Percentiles rank a stretch among this genome's conserved stretches.
Conservation (phyloP, 2,329 filamentous ascomycete genomes). For the Rutstroemia sp. region DNA sequence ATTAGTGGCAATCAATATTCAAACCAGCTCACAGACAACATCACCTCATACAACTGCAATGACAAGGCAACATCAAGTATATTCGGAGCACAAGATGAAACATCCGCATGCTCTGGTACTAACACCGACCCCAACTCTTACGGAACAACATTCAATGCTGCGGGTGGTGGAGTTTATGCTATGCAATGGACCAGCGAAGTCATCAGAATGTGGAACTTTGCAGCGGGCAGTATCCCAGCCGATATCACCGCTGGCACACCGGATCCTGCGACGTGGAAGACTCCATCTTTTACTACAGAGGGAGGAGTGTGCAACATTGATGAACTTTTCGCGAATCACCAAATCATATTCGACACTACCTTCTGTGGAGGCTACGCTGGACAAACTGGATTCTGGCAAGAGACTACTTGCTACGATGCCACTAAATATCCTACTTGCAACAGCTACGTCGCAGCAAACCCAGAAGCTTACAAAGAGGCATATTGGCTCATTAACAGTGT, state of each 20-base stretch:
- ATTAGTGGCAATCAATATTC: conserved; percentile 24
- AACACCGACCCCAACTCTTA: conserved; percentile 38
- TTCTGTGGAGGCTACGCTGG: conserved; percentile 64
- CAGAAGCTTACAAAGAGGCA: conserved; percentile 17
- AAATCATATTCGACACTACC: conserved; percentile 64
- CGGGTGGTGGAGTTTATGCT: conserved; percentile 58
- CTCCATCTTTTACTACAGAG: conserved; percentile 58
- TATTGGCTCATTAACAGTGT: conserved; percentile 26
- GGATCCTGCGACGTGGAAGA: conserved; percentile 58
- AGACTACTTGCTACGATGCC: conserved; percentile 34
- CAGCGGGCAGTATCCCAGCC: conserved; percentile 51
- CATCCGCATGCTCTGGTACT: conserved; percentile 18
- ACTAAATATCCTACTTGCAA: conserved; percentile 28
- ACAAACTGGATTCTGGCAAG: conserved; percentile 45
- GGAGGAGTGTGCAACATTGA: conserved; percentile 56
- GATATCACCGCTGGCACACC: conserved; percentile 53
- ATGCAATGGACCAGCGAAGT: conserved; percentile 60
- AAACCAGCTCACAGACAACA: neutral
- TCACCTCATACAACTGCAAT: conserved; percentile 19
- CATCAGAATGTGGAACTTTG: conserved; percentile 73
- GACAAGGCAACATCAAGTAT: conserved; percentile 24
- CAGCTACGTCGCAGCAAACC: conserved; percentile 23
- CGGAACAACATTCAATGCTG: conserved; percentile 56
- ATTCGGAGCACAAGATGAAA: conserved; percentile 32
- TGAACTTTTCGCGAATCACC: conserved; percentile 58